phyloP scores from a whole-genome alignment of 495 filamentous ascomycete species.

The Pyrenula aspistea region DNA sequence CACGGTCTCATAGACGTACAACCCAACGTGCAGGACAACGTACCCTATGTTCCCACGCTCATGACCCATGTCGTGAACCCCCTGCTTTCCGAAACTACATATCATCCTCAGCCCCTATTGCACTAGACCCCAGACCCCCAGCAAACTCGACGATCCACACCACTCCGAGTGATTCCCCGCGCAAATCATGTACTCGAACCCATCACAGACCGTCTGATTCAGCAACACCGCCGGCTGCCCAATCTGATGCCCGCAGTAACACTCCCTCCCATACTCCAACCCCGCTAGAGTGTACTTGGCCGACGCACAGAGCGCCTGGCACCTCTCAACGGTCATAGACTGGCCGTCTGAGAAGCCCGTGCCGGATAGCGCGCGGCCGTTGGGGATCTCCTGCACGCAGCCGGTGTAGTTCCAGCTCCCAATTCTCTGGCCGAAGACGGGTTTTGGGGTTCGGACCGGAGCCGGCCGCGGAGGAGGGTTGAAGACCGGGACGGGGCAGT shows the following conservation, averaged over 20 bases:
- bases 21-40: too few species aligned
- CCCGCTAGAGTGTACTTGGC: constrained; percentile 18
- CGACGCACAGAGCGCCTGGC: constrained; percentile 18
- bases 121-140: neutral
- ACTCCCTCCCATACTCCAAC: constrained; percentile 18
- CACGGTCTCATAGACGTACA: too few species aligned
- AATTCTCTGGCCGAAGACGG: constrained; percentile 2
- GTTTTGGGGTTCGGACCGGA: neutral
- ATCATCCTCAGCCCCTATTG: neutral
- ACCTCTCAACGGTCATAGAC: constrained; percentile 24
- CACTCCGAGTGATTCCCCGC: neutral
- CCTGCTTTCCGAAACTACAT: too few species aligned
- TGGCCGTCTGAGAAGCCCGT: constrained; percentile 1
- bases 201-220: neutral
- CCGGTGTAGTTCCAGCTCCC: constrained; percentile 11
- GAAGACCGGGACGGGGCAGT: neutral
- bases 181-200: neutral
- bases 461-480: neutral
- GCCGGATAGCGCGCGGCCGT: constrained; percentile 19
- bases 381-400: constrained; percentile 14
- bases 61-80: too few species aligned
- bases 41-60: too few species aligned
- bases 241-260: constrained; percentile 18
- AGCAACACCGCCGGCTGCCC: neutral
- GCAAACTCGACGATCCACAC: neutral